Base-by-base conservation (phyloP, 2,329 filamentous ascomycete genomes). In the Lecanicillium sp. region DNA sequence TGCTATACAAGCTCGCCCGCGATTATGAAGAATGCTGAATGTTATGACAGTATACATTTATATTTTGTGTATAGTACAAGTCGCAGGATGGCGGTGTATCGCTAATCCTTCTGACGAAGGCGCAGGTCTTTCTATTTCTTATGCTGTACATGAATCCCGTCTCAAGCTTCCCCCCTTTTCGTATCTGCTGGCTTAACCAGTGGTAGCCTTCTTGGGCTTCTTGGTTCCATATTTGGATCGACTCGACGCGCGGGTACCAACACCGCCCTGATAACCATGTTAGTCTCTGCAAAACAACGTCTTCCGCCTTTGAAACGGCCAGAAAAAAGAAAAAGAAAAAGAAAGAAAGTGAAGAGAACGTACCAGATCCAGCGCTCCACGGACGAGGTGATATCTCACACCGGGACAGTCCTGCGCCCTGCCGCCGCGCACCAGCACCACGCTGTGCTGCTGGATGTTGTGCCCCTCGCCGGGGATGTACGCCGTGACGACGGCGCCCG, bases 391-490 rank as follows among this genome's bases (percentile, higher is more conserved):
- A 67, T 98, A 98, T 63, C 90, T 84, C 69, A 98, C 93, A 83
- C 93, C 93, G 52, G 93, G 93, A 73, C 93, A 98, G 83, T 98
- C 93, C 78, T 97, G 93, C 55, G 82, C 83, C 64, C 93, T 78
- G 2, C 93, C 93, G 50, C 93, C 93, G 56, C 93, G 78, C n/a
- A 98, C 90, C 56, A 97, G 75, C 48, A 98, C 93, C 39, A 98
- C 93, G 60, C 87, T 94, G 75, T 98, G 94, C 77, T 97, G 93
- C 76, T 97, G 91, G 56, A 97, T 90, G 68, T 97, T 98, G 72
- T 98, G 93, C 41, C 93, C 91, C 79, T 97, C 91, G 44, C 93
- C 93, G 27, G 90, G 90, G 62, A 98, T 96, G 72, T 96, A 97
- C 21, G 87, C 88, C 51, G 89, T 95, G 54, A 98, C 77, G 51